Evolutionary conservation across 1,284 basidiomycete genomes (phyloP).

Genomic region (Fomitopsis betulina): DNA sequence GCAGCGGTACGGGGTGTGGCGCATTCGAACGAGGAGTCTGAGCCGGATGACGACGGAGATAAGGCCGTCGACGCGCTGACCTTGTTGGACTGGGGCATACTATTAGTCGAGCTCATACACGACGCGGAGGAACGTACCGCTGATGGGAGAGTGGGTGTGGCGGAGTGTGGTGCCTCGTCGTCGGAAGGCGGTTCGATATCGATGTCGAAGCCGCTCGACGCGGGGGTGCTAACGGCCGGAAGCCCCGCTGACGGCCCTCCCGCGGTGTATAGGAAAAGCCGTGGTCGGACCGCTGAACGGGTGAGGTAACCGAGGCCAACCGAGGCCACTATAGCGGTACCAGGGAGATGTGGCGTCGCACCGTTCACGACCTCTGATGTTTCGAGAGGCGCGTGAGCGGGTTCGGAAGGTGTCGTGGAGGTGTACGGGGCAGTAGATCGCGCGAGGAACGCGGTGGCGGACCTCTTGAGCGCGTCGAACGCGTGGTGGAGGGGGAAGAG

Average conservation of each 20-base stretch:
- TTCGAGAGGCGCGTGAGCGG: not conserved
- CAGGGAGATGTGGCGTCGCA: not conserved
- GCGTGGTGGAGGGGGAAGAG: not conserved
- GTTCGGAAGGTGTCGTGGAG: not conserved
- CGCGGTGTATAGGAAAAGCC: too few relatives aligned
- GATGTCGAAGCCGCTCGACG: not conserved
- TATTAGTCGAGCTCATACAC: not conserved
- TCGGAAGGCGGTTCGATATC: not conserved
- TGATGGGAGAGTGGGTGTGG: not conserved
- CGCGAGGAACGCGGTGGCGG: not conserved
- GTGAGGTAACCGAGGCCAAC: not conserved
- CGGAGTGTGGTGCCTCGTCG: not conserved
- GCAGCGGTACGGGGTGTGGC: not conserved
- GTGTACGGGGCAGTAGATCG: not conserved
- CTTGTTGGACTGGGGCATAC: not conserved
- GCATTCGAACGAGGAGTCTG: not conserved
- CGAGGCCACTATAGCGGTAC: not conserved
- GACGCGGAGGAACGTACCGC: not conserved
- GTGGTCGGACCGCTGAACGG: not conserved
- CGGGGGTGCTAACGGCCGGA: not conserved
- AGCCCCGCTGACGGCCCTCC: too few relatives aligned
- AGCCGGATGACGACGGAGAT: not conserved
- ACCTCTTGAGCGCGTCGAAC: not conserved
- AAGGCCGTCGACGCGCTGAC: not conserved
- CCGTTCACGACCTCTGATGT: too few relatives aligned